Conservation (phyloP, 768 basidiomycete species). For the Xerocomellus chrysenteron region DNA sequence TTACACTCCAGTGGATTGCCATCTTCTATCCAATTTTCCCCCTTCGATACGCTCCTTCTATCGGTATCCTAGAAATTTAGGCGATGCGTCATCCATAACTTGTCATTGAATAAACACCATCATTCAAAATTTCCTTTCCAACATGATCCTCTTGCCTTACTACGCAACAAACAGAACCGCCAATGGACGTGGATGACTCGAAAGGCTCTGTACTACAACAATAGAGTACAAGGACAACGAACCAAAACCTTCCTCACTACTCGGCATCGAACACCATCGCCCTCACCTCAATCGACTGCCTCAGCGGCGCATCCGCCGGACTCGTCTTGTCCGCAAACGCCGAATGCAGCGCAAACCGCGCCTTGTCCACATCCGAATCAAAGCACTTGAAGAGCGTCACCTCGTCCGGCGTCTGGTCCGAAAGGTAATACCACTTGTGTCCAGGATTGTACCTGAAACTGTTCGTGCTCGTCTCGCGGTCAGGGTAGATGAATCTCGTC, state of each 20-base stretch:
- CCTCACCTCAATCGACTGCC: constrained; percentile 42
- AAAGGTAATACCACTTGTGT: constrained; percentile 40
- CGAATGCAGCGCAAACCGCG: constrained; percentile 29
- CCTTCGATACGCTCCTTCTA: too few relatives aligned
- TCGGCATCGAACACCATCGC: constrained; percentile 38
- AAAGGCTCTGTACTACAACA: too few relatives aligned
- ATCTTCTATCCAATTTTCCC: too few relatives aligned
- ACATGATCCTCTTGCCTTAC: too few relatives aligned
- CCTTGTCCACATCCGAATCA: constrained; percentile 38
- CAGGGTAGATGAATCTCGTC: constrained; percentile 33
- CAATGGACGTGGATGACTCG: too few relatives aligned
- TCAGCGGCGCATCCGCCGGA: constrained; percentile 29
- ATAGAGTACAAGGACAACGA: not conserved
- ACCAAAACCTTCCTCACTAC: constrained; percentile 7
- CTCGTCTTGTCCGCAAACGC: constrained; percentile 38
- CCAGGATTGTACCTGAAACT: constrained; percentile 34
- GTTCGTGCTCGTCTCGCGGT: constrained; percentile 23
- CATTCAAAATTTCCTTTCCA: too few relatives aligned
- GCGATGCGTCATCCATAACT: too few relatives aligned
- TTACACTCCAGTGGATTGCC: too few relatives aligned
- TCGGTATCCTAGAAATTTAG: too few relatives aligned
- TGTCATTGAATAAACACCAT: too few relatives aligned
- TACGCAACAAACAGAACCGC: too few relatives aligned
- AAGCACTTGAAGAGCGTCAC: constrained; percentile 43
- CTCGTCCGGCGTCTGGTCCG: constrained; percentile 39